Conservation (phyloP, 257 asterid genomes). For the Solanum acaule region DNA sequence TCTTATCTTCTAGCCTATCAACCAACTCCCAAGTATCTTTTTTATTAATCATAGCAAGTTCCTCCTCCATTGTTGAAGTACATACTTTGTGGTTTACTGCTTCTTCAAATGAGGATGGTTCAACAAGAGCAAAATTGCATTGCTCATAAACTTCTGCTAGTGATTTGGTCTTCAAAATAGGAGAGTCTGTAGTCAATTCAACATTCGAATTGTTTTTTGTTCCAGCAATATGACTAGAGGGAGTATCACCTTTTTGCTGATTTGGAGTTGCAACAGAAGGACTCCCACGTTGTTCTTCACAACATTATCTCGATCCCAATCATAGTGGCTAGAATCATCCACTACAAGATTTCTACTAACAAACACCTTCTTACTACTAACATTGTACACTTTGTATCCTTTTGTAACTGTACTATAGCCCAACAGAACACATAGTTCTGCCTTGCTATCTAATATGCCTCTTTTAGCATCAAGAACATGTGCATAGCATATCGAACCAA, state of each 20-base stretch:
- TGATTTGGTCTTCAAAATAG: not conserved
- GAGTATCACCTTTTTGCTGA: not conserved
- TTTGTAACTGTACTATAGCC: not conserved
- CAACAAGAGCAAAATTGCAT: not conserved
- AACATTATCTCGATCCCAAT: not conserved
- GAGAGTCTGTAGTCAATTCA: not conserved
- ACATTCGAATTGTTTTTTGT: not conserved
- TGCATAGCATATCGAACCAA: not conserved
- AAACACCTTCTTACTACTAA: too few species aligned
- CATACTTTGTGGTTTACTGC: not conserved
- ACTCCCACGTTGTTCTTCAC: not conserved
- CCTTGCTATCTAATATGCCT: not conserved
- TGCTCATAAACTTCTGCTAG: not conserved
- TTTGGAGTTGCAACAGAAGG: not conserved
- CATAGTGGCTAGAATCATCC: too few species aligned
- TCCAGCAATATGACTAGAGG: not conserved
- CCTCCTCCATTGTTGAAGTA: not conserved
- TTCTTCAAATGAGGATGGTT: not conserved
- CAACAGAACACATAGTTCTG: too few species aligned
- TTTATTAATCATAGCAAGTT: not conserved
- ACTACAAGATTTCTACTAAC: too few species aligned
- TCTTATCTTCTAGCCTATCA: not conserved
- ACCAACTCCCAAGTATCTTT: not conserved
- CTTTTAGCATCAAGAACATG: not conserved
- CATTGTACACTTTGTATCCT: not conserved